Conservation (phyloP, 352 stramenopile genomes). For the Phytopythium oedochilum region DNA sequence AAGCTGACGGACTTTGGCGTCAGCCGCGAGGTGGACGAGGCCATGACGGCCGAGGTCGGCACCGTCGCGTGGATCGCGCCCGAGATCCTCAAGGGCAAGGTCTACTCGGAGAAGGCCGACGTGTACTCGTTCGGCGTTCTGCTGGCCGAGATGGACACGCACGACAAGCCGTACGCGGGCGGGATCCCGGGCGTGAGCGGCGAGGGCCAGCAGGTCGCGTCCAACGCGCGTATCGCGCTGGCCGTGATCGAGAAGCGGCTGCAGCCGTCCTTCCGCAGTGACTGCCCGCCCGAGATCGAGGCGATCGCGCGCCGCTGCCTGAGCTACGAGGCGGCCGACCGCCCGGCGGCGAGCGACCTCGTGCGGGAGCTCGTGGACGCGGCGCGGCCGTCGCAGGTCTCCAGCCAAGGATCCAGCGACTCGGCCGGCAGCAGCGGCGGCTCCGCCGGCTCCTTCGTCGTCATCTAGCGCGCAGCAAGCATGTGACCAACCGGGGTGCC, state of each 20-base stretch:
- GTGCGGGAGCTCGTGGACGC: background rate
- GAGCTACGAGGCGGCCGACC: background rate
- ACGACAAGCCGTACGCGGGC: slow-evolving; percentile 28
- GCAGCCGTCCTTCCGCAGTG: slow-evolving; percentile 25
- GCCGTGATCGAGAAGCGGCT: slow-evolving; percentile 35
- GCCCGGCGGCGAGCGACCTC: background rate
- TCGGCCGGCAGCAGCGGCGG: slow-evolving; percentile 1
- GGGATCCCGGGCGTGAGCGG: slow-evolving; percentile 7
- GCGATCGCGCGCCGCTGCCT: slow-evolving; percentile 16
- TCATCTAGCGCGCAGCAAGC: background rate
- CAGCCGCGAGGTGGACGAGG: slow-evolving; percentile 9
- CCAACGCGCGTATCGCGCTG: slow-evolving; percentile 32
- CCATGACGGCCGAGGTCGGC: slow-evolving; percentile 45
- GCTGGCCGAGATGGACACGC: slow-evolving; percentile 45
- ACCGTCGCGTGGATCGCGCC: slow-evolving; percentile 52
- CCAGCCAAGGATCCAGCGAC: background rate
- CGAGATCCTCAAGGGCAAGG: slow-evolving; percentile 37
- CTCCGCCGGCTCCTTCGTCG: background rate
- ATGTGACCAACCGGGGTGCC: no score
- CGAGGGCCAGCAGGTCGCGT: slow-evolving; percentile 10
- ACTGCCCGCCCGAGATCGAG: slow-evolving; percentile 26
- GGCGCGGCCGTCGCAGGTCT: background rate
- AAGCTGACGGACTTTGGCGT: slow-evolving; percentile 39
- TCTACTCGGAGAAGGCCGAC: slow-evolving; percentile 38
- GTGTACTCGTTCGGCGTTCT: slow-evolving; percentile 58